These are phyloP conservation scores for Stromatinia cepivora DNA, from an alignment of 2,329 filamentous ascomycete genomes.

Conservation along the genomic window DNA sequence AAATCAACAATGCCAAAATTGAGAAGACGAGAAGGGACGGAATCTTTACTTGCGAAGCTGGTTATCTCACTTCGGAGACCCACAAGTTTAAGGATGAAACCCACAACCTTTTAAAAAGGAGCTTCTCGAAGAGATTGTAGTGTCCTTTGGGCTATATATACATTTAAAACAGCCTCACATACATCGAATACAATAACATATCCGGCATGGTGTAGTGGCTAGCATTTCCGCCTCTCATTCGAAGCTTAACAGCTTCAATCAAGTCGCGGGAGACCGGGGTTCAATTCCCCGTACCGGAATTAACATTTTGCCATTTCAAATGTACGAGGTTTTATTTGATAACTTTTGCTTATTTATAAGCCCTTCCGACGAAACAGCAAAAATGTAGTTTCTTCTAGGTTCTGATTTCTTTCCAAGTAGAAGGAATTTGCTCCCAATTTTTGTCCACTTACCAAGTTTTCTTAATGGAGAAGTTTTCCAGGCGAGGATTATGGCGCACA, in stretches of 20 bases:
- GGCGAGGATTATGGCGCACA: not conserved
- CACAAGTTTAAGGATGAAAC: not conserved
- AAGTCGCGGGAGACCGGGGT: slow-evolving; percentile 14
- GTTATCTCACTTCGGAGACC: too few species aligned
- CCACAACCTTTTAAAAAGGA: not conserved
- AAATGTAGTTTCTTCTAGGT: too few species aligned
- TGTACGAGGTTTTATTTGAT: too few species aligned
- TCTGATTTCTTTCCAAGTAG: not conserved
- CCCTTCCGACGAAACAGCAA: too few species aligned
- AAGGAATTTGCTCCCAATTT: not conserved
- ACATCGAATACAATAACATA: not conserved
- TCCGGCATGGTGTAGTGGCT: slow-evolving; percentile 19
- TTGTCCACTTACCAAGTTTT: not conserved
- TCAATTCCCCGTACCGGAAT: slow-evolving; percentile 17
- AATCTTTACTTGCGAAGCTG: not conserved
- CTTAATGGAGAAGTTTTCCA: not conserved
- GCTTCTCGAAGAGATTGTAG: too few species aligned
- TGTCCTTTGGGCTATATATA: rapidly evolving
- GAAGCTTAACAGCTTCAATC: too few species aligned
- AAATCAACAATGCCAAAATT: too few species aligned
- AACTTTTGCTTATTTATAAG: too few species aligned
- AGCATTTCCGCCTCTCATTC: slow-evolving; percentile 17
- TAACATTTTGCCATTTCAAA: not conserved
- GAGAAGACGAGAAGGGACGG: too few species aligned
- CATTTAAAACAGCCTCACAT: rapidly evolving